Base-by-base conservation (phyloP, 1,284 basidiomycete genomes). In the Paramarasmius palmivorus region DNA sequence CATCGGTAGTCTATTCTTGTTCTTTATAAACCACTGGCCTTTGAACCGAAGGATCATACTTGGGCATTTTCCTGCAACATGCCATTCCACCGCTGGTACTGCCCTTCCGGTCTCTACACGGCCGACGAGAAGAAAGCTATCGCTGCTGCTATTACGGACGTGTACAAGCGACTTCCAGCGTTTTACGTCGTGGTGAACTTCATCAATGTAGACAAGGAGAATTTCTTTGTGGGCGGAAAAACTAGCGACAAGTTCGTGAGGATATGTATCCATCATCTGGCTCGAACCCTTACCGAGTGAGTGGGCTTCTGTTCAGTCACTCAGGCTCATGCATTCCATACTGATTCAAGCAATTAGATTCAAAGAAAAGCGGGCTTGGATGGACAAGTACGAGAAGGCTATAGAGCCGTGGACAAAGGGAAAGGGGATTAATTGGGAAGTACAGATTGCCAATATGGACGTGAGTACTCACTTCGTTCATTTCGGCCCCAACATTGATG, bases 111-210 rank as follows among this genome's bases (percentile, higher is more conserved):
- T 34, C 57, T 63, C 50, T 63, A 63, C 52, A 55, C 55, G 35
- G 41, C 48, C 20, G 53, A 52, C 7, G 62, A 63, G 41, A 63
- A 62, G 34, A 41, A 54, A 4, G 59, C 55, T 1, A 52, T 63
- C 22, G 48, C 59, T 1, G 26, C 52, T n/a, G 57, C 59, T 2
- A 62, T 62, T 20, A 63, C 62, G 1, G 34, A 48, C 1, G 9
- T 62, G 26, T 63, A 63, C 50, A 26, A 25, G 1, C 1, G 2
- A 15, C 46, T 60, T 17, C 60, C 62, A 2, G 14, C 35, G 7
- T 63, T 63, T 56, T 62, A 59, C 49, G 61, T 63, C 32, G 54
- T 60, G 1, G 57, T 63, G 23, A 35, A 59, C 44, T 63, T 63
- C 50, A 58, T 62, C 38, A 57, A 63, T 10, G 50, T 63, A 14